Evolutionary conservation across 2,329 filamentous ascomycete species (phyloP).

Genomic region (Drechmeria coniospora): DNA sequence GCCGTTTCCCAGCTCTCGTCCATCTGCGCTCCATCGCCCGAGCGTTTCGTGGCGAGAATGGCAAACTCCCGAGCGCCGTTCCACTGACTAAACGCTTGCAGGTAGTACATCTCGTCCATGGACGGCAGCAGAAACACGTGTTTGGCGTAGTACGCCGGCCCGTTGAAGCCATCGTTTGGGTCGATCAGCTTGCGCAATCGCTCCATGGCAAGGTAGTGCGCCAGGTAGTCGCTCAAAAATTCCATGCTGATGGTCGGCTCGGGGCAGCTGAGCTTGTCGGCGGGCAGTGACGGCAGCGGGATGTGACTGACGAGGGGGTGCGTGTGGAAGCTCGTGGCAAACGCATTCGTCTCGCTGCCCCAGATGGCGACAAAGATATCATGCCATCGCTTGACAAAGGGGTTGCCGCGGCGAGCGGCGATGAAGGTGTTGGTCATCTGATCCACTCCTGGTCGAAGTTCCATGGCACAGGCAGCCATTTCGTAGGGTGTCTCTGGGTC

Average conservation of each 20-base stretch:
- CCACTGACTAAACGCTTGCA: constrained; percentile 1
- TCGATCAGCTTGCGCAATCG: constrained; percentile 19
- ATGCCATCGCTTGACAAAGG: constrained; percentile 28
- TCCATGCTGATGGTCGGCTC: constrained; percentile 5
- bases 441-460: constrained; percentile 1
- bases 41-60: constrained; percentile 7
- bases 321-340: constrained; percentile 13
- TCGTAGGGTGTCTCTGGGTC: constrained; percentile 20
- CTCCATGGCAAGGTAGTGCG: constrained; percentile 14
- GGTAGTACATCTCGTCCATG: constrained; percentile 6
- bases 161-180: constrained; percentile 17
- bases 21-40: constrained; percentile 7
- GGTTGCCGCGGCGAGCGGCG: constrained; percentile 22
- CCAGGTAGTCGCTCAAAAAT: constrained; percentile 14
- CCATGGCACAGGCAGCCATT: constrained; percentile 2
- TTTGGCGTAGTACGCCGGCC: constrained; percentile 16
- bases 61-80: constrained; percentile 8
- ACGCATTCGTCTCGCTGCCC: constrained; percentile 15
- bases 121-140: constrained; percentile 13
- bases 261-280: neutral
- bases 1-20: constrained; percentile 9
- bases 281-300: neutral
- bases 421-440: constrained; percentile 25
- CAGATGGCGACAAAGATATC: constrained; percentile 20
- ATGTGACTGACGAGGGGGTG: constrained; percentile 11